These are phyloP conservation scores for Tetrapisispora phaffii DNA, from an alignment of 805 yeast species.

Conservation along the genomic window DNA sequence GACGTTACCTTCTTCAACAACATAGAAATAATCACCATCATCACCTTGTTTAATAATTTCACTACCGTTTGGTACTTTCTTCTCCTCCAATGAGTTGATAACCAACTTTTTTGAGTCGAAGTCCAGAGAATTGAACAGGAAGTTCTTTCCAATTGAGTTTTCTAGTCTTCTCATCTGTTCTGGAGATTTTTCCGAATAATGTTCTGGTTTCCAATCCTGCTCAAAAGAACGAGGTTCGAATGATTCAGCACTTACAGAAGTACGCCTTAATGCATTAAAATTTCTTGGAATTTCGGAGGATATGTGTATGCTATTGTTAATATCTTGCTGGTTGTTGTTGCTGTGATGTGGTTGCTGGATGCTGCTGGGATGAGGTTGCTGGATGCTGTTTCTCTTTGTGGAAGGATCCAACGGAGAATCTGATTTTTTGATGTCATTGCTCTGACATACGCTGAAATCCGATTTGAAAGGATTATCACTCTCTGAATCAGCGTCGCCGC, in stretches of 20 bases:
- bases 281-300: conserved; percentile 36
- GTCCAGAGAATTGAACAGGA: conserved; percentile 77
- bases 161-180: conserved; percentile 63
- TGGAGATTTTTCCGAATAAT: conserved; percentile 42
- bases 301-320: neutral
- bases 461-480: conserved; percentile 1
- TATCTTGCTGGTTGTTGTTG: neutral
- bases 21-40: conserved; percentile 11
- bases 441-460: neutral
- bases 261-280: conserved; percentile 75
- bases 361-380: conserved; percentile 2
- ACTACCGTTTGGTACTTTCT: conserved; percentile 45
- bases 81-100: conserved; percentile 74
- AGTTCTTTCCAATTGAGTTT: conserved; percentile 66
- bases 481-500: neutral
- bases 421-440: neutral
- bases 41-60: conserved; percentile 32
- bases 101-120: conserved; percentile 67
- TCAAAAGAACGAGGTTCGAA: conserved; percentile 61
- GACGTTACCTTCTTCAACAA: conserved; percentile 48
- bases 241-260: conserved; percentile 85
- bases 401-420: conserved; percentile 3
- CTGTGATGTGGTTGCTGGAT: neutral
- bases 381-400: conserved; percentile 1
- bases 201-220: conserved; percentile 66